phyloP scores from a whole-genome alignment of 2,329 filamentous ascomycete species.

The Diplodia sapinea region DNA sequence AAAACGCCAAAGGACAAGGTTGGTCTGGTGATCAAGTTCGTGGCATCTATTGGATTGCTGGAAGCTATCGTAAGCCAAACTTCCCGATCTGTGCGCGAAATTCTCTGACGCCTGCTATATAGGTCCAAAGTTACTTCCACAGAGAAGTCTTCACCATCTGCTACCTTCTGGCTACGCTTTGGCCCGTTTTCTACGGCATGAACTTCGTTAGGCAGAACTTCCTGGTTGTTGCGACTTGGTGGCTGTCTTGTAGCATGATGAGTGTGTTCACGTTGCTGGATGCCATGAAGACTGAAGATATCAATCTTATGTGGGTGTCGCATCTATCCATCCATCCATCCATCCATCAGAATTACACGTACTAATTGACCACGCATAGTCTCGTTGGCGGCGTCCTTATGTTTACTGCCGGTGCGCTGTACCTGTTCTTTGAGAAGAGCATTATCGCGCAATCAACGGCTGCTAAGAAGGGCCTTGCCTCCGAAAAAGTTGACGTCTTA shows the following conservation, averaged over 20 bases:
- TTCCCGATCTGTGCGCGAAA: neutral
- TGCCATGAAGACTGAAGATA: conserved; percentile 81
- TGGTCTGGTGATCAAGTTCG: conserved; percentile 66
- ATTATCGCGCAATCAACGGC: conserved; percentile 55
- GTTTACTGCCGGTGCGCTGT: conserved; percentile 74
- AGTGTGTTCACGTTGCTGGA: conserved; percentile 88
- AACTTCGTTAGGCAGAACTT: conserved; percentile 72
- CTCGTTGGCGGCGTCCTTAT: conserved; percentile 78
- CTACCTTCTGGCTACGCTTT: conserved; percentile 76
- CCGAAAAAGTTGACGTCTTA: conserved; percentile 50
- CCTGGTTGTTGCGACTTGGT: conserved; percentile 72
- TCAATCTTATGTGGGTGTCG: conserved; percentile 68
- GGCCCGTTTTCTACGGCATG: conserved; percentile 76
- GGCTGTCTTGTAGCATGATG: conserved; percentile 78
- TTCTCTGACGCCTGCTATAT: neutral
- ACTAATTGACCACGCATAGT: conserved; percentile 52
- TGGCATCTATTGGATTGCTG: conserved; percentile 75
- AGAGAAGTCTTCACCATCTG: conserved; percentile 84
- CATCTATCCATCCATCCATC: neutral
- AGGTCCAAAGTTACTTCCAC: conserved; percentile 92
- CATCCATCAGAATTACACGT: neutral
- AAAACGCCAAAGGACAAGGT: conserved; percentile 63
- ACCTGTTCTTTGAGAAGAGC: conserved; percentile 78
- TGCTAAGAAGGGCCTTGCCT: conserved; percentile 39
- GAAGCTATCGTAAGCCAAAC: conserved; percentile 66